These are phyloP conservation scores for Chamaecrista fasciculata DNA, from an alignment of 306 rosid species.

Conservation along the genomic window DNA sequence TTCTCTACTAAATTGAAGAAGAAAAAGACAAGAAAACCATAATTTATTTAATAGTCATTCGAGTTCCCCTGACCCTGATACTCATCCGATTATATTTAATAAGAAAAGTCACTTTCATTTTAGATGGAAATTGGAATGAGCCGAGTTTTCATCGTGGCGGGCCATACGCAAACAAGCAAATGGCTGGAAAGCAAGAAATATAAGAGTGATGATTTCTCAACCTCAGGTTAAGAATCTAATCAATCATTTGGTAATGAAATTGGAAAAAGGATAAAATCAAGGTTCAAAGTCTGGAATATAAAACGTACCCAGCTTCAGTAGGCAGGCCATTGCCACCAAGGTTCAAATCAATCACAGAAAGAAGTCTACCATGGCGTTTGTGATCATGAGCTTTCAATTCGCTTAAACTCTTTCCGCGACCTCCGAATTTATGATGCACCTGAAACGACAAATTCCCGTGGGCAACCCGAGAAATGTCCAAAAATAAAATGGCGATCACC, in stretches of 20 bases:
- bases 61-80: conserved; percentile 8
- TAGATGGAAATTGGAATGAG: background rate
- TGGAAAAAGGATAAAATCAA: background rate
- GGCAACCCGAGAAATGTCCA: conserved; percentile 28
- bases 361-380: conserved; percentile 67
- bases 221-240: background rate
- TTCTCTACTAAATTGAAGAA: background rate
- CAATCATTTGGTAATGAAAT: background rate
- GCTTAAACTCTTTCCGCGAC: conserved; percentile 35
- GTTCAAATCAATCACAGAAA: conserved; percentile 57
- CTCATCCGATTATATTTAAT: background rate
- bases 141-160: background rate
- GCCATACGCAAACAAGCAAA: background rate
- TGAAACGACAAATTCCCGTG: conserved; percentile 55
- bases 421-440: conserved; percentile 67
- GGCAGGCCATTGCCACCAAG: conserved; percentile 85
- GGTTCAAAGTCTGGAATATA: too few species aligned
- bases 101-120: background rate
- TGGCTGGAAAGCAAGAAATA: background rate
- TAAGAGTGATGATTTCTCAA: background rate
- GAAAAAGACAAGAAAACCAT: background rate
- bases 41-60: background rate
- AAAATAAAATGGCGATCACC: conserved; percentile 18
- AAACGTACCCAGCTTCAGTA: conserved; percentile 60
- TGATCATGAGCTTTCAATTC: conserved; percentile 68